These are phyloP conservation scores for Amphirosellinia nigrospora DNA, from an alignment of 495 filamentous ascomycete species.

Conservation along the genomic window DNA sequence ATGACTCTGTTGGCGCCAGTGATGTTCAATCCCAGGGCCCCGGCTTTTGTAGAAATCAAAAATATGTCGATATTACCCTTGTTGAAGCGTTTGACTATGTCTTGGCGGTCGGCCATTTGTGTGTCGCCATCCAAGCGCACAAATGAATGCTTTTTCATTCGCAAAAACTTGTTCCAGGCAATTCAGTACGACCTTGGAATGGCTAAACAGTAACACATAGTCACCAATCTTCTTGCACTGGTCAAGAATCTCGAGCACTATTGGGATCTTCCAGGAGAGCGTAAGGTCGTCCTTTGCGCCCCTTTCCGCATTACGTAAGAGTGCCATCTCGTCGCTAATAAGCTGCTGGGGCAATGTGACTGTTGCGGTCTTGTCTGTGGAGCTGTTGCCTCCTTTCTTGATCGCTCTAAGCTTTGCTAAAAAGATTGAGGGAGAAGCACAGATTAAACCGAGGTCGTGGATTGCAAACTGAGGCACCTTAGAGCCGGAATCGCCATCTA, in stretches of 20 bases:
- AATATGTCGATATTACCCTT: slow-evolving; percentile 58
- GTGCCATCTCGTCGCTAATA: slow-evolving; percentile 40
- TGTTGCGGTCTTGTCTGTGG: slow-evolving; percentile 21
- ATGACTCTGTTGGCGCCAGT: slow-evolving; percentile 84
- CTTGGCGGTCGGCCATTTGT: slow-evolving; percentile 59
- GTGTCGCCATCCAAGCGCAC: slow-evolving; percentile 72
- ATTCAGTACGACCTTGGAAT: slow-evolving; percentile 70
- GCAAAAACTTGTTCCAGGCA: slow-evolving; percentile 66
- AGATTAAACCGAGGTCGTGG: slow-evolving; percentile 65
- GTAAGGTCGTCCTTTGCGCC: slow-evolving; percentile 41
- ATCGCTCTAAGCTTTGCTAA: slow-evolving; percentile 56
- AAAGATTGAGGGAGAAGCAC: slow-evolving; percentile 77
- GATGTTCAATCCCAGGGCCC: slow-evolving; percentile 84
- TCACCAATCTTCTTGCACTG: slow-evolving; percentile 66
- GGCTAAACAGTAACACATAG: slow-evolving; percentile 81
- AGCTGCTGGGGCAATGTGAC: slow-evolving; percentile 40
- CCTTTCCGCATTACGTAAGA: slow-evolving; percentile 28
- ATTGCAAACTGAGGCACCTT: slow-evolving; percentile 50
- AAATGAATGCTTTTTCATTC: slow-evolving; percentile 48
- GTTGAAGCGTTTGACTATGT: slow-evolving; percentile 71
- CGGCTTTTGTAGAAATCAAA: slow-evolving; percentile 83
- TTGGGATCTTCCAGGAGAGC: slow-evolving; percentile 68
- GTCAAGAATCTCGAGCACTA: slow-evolving; percentile 70
- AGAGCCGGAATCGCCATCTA: slow-evolving; percentile 30
- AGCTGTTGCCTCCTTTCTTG: slow-evolving; percentile 29